Base-by-base conservation (phyloP, 768 basidiomycete genomes). In the Postia placenta region DNA sequence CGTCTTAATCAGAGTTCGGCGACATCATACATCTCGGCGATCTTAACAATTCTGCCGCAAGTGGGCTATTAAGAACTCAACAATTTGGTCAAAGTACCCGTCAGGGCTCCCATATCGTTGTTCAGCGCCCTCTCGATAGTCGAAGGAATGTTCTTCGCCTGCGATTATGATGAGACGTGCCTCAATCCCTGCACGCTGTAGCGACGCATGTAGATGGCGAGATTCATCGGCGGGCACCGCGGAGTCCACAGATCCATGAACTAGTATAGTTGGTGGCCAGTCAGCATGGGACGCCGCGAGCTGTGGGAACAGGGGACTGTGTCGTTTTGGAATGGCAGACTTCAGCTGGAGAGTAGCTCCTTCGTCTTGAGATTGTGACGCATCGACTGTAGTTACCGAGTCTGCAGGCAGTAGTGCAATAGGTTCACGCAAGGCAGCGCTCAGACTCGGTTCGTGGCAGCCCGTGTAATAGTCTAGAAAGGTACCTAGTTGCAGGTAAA, bases 391-490 rank as follows among this genome's bases (percentile, higher is more conserved):
- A 17, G 6, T 38, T 1, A 15, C 11, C n/a, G 27, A 49, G 11
- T 57, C 41, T 11, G 3, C 46, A 11, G 26, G 6, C 7, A 9
- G 2, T 25, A 23, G n/a, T 3, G 45, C 20, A 35, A 22, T 22
- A 12, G 19, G 50, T 5, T 56, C 55, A 1, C 74, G 69, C 15
- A 83, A 67, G 4, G 42, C 11, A 1, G 46, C 62, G 51, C 79
- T 83, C 15, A 85, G 60, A 51, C 79, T 78, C 19, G 73, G 69
- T 12, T 56, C 57, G 45, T 71, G 65, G 11, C 42, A 41, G 12
- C 72, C 71, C 0, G 81, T 80, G 56, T 73, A 78, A 55, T 83
- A 83, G 62, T 86, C 83, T 1, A 84, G 56, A 39, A 67, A 76
- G 2, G 58, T 60, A 15, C 82, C 85, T 15, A 77, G 67, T 59